Base-by-base conservation (phyloP, 2,329 filamentous ascomycete species). In the Fusarium lateritium region DNA sequence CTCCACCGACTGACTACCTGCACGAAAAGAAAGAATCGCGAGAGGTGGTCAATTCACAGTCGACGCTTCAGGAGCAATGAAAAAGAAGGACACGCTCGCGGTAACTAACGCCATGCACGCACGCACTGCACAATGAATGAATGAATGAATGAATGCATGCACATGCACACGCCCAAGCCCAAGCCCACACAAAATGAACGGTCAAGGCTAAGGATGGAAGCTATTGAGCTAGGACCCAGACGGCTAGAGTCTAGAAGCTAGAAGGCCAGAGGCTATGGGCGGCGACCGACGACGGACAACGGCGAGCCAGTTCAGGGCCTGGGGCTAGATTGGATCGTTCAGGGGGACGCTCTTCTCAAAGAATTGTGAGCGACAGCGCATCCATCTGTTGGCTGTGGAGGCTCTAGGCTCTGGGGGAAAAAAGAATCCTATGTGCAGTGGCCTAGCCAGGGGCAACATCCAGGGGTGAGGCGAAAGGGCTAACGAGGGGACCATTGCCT, bases 401-500 rank as follows among this genome's bases (percentile, higher is more conserved):
- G 49, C 57, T 56, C 50, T 44, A 51, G 52, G 53, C 44, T 56
- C 46, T 52, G 36, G 62, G 63, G 54, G 60, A 61, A 22, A 22
- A 45, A 22, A 33, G 46, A 47, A 52, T 47, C 56, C n/a, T 33
- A 49, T 26, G n/a, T 36, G 28, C 28, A 31, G 28, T 53, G 49
- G 42, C 49, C 49, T 50, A 50, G 61, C 39, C 33, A 53, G 51
- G 64, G 60, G 65, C 51, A 65, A 36, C 31, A 65, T 54, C 49
- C 55, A 62, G 53, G 66, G 43, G 52, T 40, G 38, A 24, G 55
- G 59, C 55, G 55, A 38, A 43, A 58, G 58, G 55, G 62, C 65
- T 43, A 59, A 61, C 52, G 62, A 70, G 67, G 72, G 68, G 53
- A 10, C 72, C 63, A 72, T 73, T 75, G 65, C 73, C 72, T 67